Evolutionary conservation across 345 rosid genomes (phyloP).

Genomic region (Passiflora organensis): DNA sequence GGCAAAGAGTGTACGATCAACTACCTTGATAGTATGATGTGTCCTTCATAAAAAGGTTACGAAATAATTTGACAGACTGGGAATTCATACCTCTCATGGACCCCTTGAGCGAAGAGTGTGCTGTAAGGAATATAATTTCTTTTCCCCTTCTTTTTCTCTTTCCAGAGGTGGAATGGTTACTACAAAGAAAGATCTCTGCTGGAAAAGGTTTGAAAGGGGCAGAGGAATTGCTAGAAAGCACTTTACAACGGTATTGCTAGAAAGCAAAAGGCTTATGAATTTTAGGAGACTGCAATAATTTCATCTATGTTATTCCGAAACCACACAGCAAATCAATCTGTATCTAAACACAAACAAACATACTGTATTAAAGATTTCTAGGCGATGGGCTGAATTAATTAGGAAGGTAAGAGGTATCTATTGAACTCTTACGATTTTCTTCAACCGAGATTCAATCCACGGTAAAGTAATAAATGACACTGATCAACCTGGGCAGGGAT

Average conservation of each 20-base stretch:
- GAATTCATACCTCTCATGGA: no score
- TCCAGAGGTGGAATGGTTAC: not conserved
- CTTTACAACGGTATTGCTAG: conserved; percentile 7
- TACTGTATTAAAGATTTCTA: not conserved
- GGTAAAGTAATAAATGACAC: no score
- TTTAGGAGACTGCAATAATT: conserved; percentile 31
- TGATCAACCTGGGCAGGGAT: no score
- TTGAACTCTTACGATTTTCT: no score
- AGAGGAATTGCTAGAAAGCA: conserved; percentile 2
- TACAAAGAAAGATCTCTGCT: not conserved
- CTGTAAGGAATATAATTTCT: no score
- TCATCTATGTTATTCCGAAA: not conserved
- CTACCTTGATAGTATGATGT: conserved; percentile 2
- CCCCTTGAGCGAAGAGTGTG: not conserved
- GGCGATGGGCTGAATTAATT: no score
- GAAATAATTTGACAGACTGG: no score
- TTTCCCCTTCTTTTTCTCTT: not conserved
- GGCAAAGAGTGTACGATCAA: not conserved
- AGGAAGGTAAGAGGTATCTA: no score
- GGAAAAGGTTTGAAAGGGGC: conserved; percentile 4
- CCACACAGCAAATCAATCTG: no score
- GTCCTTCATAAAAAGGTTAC: not conserved
- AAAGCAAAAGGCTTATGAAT: conserved; percentile 22
- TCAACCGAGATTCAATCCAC: no score
- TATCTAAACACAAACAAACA: not conserved